phyloP scores from a whole-genome alignment of 2,329 filamentous ascomycete species.

The Diaporthe nobilis region DNA sequence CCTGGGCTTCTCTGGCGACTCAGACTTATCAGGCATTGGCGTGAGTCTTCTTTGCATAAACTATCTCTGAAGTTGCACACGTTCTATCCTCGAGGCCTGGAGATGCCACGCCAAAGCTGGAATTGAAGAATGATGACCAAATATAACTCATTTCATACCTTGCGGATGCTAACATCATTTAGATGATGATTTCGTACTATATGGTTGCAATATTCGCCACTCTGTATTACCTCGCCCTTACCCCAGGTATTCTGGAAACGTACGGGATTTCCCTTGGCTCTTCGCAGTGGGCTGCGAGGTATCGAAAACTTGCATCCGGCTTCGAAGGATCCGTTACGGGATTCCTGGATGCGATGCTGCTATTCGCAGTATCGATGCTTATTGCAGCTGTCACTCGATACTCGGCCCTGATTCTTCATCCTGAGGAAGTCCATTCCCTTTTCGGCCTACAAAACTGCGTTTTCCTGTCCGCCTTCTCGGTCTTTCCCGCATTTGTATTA shows the following conservation, averaged over 20 bases:
- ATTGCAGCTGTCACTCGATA: neutral
- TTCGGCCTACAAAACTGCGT: neutral
- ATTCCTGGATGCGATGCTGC: neutral
- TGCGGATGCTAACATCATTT: too few species aligned
- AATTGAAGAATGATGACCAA: too few species aligned
- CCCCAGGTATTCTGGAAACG: neutral
- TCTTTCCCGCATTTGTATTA: neutral
- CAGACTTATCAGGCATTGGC: neutral
- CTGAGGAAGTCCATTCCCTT: neutral
- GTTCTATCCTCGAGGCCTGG: neutral
- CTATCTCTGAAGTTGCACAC: neutral
- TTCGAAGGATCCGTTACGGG: neutral
- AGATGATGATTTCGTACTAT: neutral
- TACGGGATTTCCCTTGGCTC: neutral
- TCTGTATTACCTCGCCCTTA: neutral
- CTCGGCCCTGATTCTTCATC: neutral
- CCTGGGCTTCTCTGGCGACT: neutral
- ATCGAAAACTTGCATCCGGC: neutral
- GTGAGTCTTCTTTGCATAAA: neutral
- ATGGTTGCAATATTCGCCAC: neutral
- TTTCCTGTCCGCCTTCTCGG: neutral
- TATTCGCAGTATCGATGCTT: neutral
- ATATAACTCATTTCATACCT: too few species aligned
- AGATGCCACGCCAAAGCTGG: neutral
- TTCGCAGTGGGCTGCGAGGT: neutral